Evolutionary conservation across 2,329 filamentous ascomycete species (phyloP), one percentile per base, ranked within the genome.

Genomic region (Penicillium glabrum): DNA sequence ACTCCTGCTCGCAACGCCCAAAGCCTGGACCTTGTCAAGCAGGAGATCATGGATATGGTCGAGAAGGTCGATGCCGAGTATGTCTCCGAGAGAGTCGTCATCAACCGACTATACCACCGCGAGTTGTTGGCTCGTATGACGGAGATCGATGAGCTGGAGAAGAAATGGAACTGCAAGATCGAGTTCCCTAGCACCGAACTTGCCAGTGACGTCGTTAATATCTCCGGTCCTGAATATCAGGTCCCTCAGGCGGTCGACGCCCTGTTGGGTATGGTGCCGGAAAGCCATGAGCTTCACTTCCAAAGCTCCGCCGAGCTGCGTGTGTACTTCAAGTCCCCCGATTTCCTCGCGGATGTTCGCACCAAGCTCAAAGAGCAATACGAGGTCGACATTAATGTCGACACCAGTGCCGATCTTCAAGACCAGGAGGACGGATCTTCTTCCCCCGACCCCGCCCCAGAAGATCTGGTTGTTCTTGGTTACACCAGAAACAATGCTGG

Each of bases 101-200:
- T 98, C 68, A 93, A 98, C 72, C 90, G 95, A 52, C 82, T 99
- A 56, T 97, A 97, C 73, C 95, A 99, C 71, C 90, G 95, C 63
- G 91, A 96, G 77, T 86, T 99, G 59, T 89, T 99, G 72, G 85
- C 90, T 58, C 91, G 93, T 58, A 88, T 98, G 62, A 81, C 85
- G 45, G 91, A 97, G 70, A 91, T 99, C 56, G 93, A 98, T 64
- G 91, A 95, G 66, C 83, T 99, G 51, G 95, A 99, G 80, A 96
- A 96, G 82, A 97, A 96, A 78, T 98, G 93, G 89, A 98, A 98
- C 75, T 99, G 95, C 87, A 98, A 98, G 81, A 96, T 99, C 70
- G 90, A 92, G 66, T 99, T 99, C 72, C 95, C 95, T 8, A 96
- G 93, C 77, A 98, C 95, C 10, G 95, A 99, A 75, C 90, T 96